These are phyloP conservation scores for Chytriomyces sp. DNA, from an alignment of 192 early-diverging fungal species.

Conservation along the genomic window DNA sequence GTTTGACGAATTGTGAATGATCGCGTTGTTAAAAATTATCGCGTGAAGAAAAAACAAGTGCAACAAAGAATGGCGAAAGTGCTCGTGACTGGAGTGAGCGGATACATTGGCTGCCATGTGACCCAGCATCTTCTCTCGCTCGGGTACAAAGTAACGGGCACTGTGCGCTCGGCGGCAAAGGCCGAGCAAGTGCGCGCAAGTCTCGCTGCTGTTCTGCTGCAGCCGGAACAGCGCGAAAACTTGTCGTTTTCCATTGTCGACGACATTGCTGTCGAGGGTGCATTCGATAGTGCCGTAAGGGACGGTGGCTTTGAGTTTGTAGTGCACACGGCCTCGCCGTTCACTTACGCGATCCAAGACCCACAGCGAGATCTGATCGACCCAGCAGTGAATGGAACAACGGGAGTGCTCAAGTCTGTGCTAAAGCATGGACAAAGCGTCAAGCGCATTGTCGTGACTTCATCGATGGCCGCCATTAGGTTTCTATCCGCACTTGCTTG, in stretches of 20 bases:
- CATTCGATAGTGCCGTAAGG: conserved; percentile 55
- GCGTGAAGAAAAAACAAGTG: no score
- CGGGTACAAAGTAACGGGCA: conserved; percentile 48
- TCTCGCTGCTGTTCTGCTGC: neutral
- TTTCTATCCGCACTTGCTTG: neutral
- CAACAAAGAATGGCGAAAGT: conserved; percentile 3
- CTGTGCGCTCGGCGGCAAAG: conserved; percentile 44
- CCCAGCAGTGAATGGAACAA: conserved; percentile 54
- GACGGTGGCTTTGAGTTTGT: conserved; percentile 44
- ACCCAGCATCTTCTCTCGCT: conserved; percentile 49
- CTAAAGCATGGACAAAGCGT: conserved; percentile 30
- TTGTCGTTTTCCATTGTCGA: conserved; percentile 41
- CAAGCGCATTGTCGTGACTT: conserved; percentile 54
- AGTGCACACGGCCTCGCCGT: conserved; percentile 51
- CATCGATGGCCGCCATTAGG: conserved; percentile 46
- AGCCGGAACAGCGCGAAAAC: neutral
- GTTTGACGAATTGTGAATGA: no score
- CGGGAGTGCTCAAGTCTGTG: conserved; percentile 46
- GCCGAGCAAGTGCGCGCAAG: conserved; percentile 12
- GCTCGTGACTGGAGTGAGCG: conserved; percentile 51
- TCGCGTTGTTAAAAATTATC: no score
- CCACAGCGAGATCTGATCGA: conserved; percentile 43
- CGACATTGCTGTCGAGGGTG: conserved; percentile 37
- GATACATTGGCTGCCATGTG: conserved; percentile 50
- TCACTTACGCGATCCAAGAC: conserved; percentile 34